Percentiles rank a stretch among this genome's conserved stretches.
Evolutionary conservation across 2,329 filamentous ascomycete species (phyloP).

Genomic region (Penicillium sp.): DNA sequence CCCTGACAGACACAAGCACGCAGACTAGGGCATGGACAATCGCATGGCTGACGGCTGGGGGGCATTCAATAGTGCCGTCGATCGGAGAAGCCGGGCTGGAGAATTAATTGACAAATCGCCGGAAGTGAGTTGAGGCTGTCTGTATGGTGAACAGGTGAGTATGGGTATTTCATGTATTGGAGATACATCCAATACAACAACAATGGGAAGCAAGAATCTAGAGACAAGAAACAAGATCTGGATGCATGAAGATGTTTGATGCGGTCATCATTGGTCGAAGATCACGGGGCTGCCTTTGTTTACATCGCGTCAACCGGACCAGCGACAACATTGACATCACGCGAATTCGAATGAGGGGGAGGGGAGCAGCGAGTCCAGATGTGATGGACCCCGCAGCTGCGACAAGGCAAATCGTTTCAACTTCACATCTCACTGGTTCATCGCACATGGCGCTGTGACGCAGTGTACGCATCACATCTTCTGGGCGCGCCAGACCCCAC

Average conservation of each 20-base stretch:
- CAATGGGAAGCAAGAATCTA: background rate
- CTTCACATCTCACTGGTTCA: constrained; percentile 22
- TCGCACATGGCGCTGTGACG: constrained; percentile 30
- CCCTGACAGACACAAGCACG: constrained; percentile 31
- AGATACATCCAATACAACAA: constrained; percentile 5
- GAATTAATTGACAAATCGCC: constrained; percentile 21
- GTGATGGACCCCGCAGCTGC: constrained; percentile 32
- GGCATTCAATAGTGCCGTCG: constrained; percentile 29
- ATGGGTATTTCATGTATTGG: constrained; percentile 24
- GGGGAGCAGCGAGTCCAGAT: constrained; percentile 17
- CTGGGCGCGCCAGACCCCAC: constrained; percentile 21
- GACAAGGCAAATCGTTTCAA: constrained; percentile 20
- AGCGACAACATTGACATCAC: constrained; percentile 26
- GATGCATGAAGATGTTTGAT: constrained; percentile 4
- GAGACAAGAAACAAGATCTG: background rate
- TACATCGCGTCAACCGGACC: constrained; percentile 13
- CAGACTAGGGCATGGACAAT: constrained; percentile 15
- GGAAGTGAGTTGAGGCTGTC: background rate
- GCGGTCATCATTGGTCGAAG: constrained; percentile 14
- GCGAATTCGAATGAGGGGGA: constrained; percentile 6
- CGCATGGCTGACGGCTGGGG: constrained; percentile 19
- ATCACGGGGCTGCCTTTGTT: constrained; percentile 35
- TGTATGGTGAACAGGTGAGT: constrained; percentile 3
- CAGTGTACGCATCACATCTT: constrained; percentile 30
- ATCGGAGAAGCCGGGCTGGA: constrained; percentile 23